Percentiles rank a stretch among this genome's conserved stretches.
These are phyloP conservation scores for Vicia sativa DNA, from an alignment of 306 rosid genomes.

Conservation along the genomic window DNA sequence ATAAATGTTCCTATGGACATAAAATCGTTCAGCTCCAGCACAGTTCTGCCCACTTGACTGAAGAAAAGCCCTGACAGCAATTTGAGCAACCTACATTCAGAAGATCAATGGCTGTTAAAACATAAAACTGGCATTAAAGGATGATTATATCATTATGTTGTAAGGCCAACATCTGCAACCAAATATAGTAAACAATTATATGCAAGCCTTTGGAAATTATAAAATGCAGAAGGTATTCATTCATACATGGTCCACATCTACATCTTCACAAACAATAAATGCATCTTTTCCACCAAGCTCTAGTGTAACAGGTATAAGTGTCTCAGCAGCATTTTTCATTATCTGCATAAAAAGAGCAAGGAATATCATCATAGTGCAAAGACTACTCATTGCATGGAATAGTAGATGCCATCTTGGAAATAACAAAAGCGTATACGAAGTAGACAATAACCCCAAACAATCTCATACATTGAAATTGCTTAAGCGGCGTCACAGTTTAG, in stretches of 20 bases:
- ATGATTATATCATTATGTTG: conserved; percentile 24
- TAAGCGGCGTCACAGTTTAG: conserved; percentile 11
- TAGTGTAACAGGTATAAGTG: conserved; percentile 83
- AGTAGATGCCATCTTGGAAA: conserved; percentile 5
- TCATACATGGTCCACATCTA: conserved; percentile 83
- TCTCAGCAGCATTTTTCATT: conserved; percentile 89
- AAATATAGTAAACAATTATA: conserved; percentile 21
- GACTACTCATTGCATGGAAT: conserved; percentile 24
- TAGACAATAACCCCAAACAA: conserved; percentile 9
- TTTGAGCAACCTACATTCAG: conserved; percentile 75
- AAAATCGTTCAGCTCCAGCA: conserved; percentile 97
- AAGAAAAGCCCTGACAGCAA: conserved; percentile 91
- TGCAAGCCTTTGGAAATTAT: conserved; percentile 34
- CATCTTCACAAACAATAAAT: conserved; percentile 93
- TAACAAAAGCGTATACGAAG: conserved; percentile 6
- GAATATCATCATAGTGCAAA: conserved; percentile 26
- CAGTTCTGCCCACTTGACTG: conserved; percentile 98
- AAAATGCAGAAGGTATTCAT: conserved; percentile 43
- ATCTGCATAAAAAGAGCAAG: conserved; percentile 62
- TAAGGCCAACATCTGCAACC: conserved; percentile 22
- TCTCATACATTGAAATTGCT: conserved; percentile 12
- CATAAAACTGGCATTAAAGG: conserved; percentile 34
- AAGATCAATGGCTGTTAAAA: conserved; percentile 39
- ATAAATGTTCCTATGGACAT: conserved; percentile 77
- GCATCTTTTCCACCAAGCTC: conserved; percentile 99